phyloP scores from a whole-genome alignment of 225 moss, liverwort and hornwort species.

The Straminergon stramineum region DNA sequence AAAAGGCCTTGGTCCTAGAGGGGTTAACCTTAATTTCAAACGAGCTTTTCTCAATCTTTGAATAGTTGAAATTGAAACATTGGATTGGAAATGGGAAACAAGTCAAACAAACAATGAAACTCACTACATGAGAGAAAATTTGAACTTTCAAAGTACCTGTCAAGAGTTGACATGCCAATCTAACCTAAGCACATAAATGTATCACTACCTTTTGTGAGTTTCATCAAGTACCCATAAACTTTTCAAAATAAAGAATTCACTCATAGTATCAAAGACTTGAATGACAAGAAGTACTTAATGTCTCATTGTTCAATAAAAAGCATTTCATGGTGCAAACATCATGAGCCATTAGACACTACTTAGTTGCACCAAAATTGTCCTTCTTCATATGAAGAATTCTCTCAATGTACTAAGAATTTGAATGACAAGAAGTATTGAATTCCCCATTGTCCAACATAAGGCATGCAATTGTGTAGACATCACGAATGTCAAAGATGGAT shows the following conservation, averaged over 20 bases:
- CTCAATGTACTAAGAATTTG: neutral
- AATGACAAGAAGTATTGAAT: neutral
- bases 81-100: neutral
- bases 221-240: neutral
- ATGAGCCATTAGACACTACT: no score
- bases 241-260: neutral
- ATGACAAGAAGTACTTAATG: neutral
- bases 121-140: neutral
- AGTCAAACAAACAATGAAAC: neutral
- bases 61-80: neutral
- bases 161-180: neutral
- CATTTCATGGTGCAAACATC: neutral
- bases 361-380: no score
- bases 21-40: neutral
- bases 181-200: neutral
- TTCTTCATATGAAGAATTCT: no score
- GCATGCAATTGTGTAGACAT: no score
- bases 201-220: neutral
- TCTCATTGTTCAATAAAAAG: no score
- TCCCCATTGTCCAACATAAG: neutral
- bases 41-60: neutral
- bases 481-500: neutral
- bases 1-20: neutral
- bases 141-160: neutral
- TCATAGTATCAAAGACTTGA: neutral